Evolutionary conservation across 192 early-diverging fungal genomes (phyloP).

Genomic region (Coemansia sp.): DNA sequence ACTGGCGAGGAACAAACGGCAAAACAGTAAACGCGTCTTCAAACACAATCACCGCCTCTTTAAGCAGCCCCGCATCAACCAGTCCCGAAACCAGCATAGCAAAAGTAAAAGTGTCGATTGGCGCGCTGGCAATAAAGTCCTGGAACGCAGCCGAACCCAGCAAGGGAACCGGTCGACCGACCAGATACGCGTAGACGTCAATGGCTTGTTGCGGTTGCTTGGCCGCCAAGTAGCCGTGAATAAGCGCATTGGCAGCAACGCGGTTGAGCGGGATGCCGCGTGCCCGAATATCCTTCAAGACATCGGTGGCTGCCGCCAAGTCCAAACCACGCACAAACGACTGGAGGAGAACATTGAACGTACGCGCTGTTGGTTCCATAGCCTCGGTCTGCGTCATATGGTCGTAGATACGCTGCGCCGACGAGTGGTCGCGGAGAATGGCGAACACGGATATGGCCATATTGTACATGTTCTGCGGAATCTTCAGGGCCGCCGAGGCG

Average conservation of each 20-base stretch:
- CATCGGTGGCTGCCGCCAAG: constrained; percentile 1
- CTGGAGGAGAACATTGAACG: constrained; percentile 29
- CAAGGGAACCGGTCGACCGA: constrained; percentile 35
- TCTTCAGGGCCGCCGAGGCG: neutral
- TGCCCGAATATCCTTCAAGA: constrained; percentile 12
- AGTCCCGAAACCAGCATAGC: constrained; percentile 29
- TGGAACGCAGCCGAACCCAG: constrained; percentile 1
- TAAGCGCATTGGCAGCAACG: constrained; percentile 24
- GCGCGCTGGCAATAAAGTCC: constrained; percentile 12
- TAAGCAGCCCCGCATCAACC: constrained; percentile 6
- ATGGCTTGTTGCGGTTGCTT: constrained; percentile 14
- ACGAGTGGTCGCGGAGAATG: constrained; percentile 17
- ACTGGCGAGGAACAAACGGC: constrained; percentile 24
- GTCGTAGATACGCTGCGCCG: constrained; percentile 30
- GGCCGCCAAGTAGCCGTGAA: constrained; percentile 21
- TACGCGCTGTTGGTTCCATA: constrained; percentile 33
- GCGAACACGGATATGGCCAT: constrained; percentile 35
- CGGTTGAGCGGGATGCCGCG: constrained; percentile 12
- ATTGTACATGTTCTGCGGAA: constrained; percentile 37
- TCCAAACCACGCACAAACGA: constrained; percentile 27
- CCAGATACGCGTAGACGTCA: constrained; percentile 27
- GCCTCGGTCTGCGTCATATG: constrained; percentile 15
- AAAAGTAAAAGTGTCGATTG: constrained; percentile 25
- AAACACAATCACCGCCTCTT: constrained; percentile 40
- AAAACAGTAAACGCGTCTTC: constrained; percentile 46